Conservation (phyloP, 2,329 filamentous ascomycete species). For the Delphinella strobiligena region DNA sequence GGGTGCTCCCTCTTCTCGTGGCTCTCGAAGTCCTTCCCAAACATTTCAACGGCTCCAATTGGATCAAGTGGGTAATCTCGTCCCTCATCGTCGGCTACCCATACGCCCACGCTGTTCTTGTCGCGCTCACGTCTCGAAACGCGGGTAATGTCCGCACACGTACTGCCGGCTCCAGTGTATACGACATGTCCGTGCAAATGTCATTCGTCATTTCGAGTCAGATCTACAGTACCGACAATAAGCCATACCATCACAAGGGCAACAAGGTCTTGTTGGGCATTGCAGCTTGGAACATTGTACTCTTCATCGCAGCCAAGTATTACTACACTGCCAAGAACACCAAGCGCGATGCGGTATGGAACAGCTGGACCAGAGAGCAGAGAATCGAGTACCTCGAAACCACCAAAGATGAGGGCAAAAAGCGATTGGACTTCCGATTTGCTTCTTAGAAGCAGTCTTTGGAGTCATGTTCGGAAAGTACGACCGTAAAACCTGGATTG, state of each 20-base stretch:
- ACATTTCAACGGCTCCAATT: slow-evolving; percentile 18
- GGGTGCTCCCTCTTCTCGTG: slow-evolving; percentile 26
- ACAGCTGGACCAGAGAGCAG: slow-evolving; percentile 25
- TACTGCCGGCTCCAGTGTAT: slow-evolving; percentile 30
- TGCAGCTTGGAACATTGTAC: slow-evolving; percentile 18
- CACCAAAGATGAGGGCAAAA: slow-evolving; percentile 23
- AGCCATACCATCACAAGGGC: slow-evolving; percentile 31
- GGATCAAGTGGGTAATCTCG: slow-evolving; percentile 26
- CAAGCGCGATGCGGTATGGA: slow-evolving; percentile 20
- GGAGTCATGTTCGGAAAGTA: no score
- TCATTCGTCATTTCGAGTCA: slow-evolving; percentile 35
- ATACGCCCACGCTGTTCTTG: slow-evolving; percentile 32
- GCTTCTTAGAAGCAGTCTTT: slow-evolving; percentile 3
- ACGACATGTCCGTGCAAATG: slow-evolving; percentile 37
- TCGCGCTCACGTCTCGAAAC: slow-evolving; percentile 30
- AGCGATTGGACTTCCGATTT: slow-evolving; percentile 10
- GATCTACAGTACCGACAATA: slow-evolving; percentile 37
- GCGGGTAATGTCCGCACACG: slow-evolving; percentile 31
- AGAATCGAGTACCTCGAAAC: slow-evolving; percentile 21
- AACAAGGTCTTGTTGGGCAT: slow-evolving; percentile 24
- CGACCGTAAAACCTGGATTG: no score
- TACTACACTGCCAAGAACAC: slow-evolving; percentile 22
- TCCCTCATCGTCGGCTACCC: slow-evolving; percentile 30
- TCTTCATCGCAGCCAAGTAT: slow-evolving; percentile 20
- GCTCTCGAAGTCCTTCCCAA: slow-evolving; percentile 23